A percentile compares a stretch with the other conserved stretches of the same genome.
Conservation (phyloP, 352 stramenopile genomes). For the Phytophthora aleatoria region DNA sequence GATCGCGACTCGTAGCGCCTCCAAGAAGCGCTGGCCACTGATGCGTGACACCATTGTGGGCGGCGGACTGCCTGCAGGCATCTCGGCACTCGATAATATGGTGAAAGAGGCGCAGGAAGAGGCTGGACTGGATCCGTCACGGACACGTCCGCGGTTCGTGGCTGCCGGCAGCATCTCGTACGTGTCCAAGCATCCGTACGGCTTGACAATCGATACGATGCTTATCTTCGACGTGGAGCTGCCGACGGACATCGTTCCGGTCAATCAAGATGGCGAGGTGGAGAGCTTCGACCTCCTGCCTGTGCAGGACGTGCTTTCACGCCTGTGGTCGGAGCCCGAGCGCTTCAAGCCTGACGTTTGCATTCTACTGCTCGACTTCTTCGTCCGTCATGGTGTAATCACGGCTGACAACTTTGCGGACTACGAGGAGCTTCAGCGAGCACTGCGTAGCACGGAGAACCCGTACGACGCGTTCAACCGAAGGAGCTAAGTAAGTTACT, state of each 20-base stretch:
- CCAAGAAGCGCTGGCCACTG: conserved; percentile 58
- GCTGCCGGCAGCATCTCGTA: conserved; percentile 62
- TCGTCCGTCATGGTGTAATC: conserved; percentile 62
- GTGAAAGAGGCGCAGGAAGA: conserved; percentile 74
- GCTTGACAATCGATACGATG: conserved; percentile 74
- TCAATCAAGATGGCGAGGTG: conserved; percentile 67
- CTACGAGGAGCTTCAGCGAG: conserved; percentile 48
- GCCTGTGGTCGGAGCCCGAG: conserved; percentile 49
- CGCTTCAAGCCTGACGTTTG: conserved; percentile 78
- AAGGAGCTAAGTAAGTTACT: conserved; percentile 4
- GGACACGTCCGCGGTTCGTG: conserved; percentile 40
- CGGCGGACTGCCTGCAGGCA: conserved; percentile 54
- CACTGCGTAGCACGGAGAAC: conserved; percentile 30
- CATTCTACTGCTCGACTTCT: conserved; percentile 70
- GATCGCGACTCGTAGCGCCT: conserved; percentile 59
- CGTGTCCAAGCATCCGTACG: conserved; percentile 54
- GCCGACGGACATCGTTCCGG: conserved; percentile 36
- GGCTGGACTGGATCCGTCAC: conserved; percentile 46
- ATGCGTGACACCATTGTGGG: conserved; percentile 68
- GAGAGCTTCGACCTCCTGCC: conserved; percentile 62
- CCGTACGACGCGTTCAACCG: conserved; percentile 37
- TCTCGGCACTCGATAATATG: conserved; percentile 71
- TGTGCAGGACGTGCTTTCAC: conserved; percentile 40
- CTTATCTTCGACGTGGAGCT: conserved; percentile 72
- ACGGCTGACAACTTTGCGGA: conserved; percentile 60